Evolutionary conservation across 192 early-diverging fungal species (phyloP).

Genomic region (Backusella luteola): DNA sequence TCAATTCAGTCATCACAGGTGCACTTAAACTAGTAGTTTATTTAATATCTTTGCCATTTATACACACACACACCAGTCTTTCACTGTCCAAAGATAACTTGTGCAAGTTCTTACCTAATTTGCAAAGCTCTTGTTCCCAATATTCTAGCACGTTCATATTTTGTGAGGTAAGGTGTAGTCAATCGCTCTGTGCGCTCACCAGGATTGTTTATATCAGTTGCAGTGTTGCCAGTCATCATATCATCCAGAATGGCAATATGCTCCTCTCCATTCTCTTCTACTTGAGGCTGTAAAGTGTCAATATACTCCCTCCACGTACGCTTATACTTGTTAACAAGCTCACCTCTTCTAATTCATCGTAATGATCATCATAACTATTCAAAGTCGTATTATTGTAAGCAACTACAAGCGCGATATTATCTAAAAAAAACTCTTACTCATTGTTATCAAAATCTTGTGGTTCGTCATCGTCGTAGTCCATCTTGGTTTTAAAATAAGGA

Average conservation of each 20-base stretch:
- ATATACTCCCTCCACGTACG: too few species aligned
- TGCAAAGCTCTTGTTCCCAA: constrained; percentile 92
- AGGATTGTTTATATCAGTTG: not conserved
- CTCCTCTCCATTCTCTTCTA: not conserved
- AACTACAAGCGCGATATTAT: not conserved
- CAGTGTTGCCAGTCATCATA: not conserved
- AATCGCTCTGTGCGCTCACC: constrained; percentile 68
- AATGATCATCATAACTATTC: not conserved
- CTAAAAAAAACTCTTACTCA: not conserved
- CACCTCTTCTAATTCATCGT: not conserved
- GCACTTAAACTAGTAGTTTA: constrained; percentile 80
- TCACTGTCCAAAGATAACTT: not conserved
- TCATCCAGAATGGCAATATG: not conserved
- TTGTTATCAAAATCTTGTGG: constrained; percentile 6
- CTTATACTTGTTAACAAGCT: not conserved
- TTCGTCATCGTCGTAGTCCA: constrained; percentile 18
- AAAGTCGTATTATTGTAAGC: not conserved
- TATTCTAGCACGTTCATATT: constrained; percentile 91
- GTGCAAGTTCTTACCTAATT: constrained; percentile 56
- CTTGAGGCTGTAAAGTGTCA: not conserved
- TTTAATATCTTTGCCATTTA: not conserved
- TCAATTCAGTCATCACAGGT: constrained; percentile 89
- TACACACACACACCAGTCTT: not conserved
- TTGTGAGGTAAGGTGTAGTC: constrained; percentile 98
- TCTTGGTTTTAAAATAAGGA: not conserved